Percentiles rank a stretch among this genome's conserved stretches.
phyloP scores from a whole-genome alignment of 2,329 filamentous ascomycete genomes.

The Mollisiaceae sp. region DNA sequence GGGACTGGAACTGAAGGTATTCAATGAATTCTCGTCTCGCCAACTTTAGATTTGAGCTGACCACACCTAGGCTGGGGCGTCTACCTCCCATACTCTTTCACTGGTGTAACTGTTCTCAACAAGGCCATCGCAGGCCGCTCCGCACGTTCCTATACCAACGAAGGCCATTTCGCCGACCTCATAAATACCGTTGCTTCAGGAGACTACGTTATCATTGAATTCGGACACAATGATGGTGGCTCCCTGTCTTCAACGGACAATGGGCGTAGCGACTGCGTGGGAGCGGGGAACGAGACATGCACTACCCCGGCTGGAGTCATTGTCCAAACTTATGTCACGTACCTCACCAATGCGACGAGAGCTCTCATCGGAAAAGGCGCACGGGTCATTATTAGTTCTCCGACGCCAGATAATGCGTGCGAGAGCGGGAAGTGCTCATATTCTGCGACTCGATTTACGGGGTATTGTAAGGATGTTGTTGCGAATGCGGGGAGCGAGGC shows the following conservation, averaged over 20 bases:
- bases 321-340: slow-evolving; percentile 41
- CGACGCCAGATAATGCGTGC: slow-evolving; percentile 69
- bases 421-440: slow-evolving; percentile 57
- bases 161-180: slow-evolving; percentile 67
- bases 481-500: slow-evolving; percentile 44
- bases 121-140: slow-evolving; percentile 69
- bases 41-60: slow-evolving; percentile 11
- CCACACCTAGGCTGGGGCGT: slow-evolving; percentile 64
- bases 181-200: slow-evolving; percentile 46
- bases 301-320: slow-evolving; percentile 54
- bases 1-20: slow-evolving; percentile 49
- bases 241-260: slow-evolving; percentile 57
- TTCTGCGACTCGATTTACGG: slow-evolving; percentile 58
- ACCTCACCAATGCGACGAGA: slow-evolving; percentile 36
- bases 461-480: slow-evolving; percentile 56
- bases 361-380: slow-evolving; percentile 58
- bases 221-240: slow-evolving; percentile 75
- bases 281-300: slow-evolving; percentile 52
- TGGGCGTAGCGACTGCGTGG: slow-evolving; percentile 61
- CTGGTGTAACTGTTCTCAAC: slow-evolving; percentile 60
- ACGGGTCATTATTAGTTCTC: slow-evolving; percentile 61
- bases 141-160: slow-evolving; percentile 68
- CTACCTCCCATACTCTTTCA: slow-evolving; percentile 59
- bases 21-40: slow-evolving; percentile 14
- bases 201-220: slow-evolving; percentile 58